These are phyloP conservation scores for Xylariaceae sp. DNA, from an alignment of 2,329 filamentous ascomycete species.

Conservation along the genomic window DNA sequence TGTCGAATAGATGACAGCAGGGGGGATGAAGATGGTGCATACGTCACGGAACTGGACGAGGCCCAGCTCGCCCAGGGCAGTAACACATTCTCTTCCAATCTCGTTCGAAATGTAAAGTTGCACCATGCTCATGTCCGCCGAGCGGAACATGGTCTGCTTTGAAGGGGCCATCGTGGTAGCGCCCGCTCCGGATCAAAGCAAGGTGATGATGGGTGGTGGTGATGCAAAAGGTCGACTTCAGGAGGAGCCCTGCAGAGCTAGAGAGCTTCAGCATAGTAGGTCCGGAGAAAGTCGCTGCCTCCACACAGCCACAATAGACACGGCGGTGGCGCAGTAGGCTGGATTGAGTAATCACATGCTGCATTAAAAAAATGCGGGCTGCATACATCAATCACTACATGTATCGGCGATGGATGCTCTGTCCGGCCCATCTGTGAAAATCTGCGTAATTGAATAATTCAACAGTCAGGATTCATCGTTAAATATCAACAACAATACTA, in stretches of 20 bases:
- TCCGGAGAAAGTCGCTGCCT: too few species aligned
- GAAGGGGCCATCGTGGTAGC: slow-evolving; percentile 55
- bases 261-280: not conserved
- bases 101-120: slow-evolving; percentile 99
- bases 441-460: too few species aligned
- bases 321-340: too few species aligned
- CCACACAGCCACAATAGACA: too few species aligned
- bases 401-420: too few species aligned
- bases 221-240: slow-evolving; percentile 4
- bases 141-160: slow-evolving; percentile 97
- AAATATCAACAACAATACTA: too few species aligned
- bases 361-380: too few species aligned
- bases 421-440: too few species aligned
- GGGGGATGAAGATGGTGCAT: slow-evolving; percentile 37
- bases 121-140: slow-evolving; percentile 99
- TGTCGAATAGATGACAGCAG: slow-evolving; percentile 1
- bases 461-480: too few species aligned
- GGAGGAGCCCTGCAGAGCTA: slow-evolving; percentile 13
- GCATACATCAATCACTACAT: too few species aligned
- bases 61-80: slow-evolving; percentile 91
- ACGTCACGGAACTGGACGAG: slow-evolving; percentile 97
- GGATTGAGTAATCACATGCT: too few species aligned
- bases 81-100: slow-evolving; percentile 96
- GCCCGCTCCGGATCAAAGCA: slow-evolving; percentile 21
- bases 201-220: slow-evolving; percentile 18